These are phyloP conservation scores for Malassezia japonica DNA, from an alignment of 1,284 basidiomycete genomes.

Conservation along the genomic window DNA sequence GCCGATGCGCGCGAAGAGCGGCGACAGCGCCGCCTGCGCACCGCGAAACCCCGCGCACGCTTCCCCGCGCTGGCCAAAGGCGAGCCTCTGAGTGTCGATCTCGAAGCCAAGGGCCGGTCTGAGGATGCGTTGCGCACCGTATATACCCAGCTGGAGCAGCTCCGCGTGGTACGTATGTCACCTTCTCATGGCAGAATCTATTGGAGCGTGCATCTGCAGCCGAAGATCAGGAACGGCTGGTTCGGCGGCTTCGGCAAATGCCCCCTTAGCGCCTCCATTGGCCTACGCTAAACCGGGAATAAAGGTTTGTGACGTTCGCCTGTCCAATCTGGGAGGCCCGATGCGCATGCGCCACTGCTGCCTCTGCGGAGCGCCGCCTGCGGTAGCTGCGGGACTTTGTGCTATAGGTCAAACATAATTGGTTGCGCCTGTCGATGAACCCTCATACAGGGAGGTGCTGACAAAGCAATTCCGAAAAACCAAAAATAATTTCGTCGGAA, in stretches of 20 bases:
- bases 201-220: constrained; percentile 4
- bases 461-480: too few species aligned
- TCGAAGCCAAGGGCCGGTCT: constrained; percentile 4
- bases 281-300: background rate
- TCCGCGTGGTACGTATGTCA: constrained; percentile 1
- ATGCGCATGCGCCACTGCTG: too few species aligned
- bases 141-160: background rate
- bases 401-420: too few species aligned
- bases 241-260: constrained; percentile 4
- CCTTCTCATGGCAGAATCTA: background rate
- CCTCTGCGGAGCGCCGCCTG: too few species aligned
- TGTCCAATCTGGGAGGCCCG: too few species aligned
- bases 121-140: background rate
- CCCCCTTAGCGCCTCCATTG: background rate
- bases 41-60: background rate
- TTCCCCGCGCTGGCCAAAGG: constrained; percentile 7
- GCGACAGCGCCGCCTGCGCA: constrained; percentile 9
- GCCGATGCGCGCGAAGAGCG: constrained; percentile 12
- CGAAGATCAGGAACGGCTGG: constrained; percentile 6
- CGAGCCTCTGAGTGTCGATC: constrained; percentile 6
- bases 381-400: too few species aligned
- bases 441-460: too few species aligned
- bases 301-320: too few species aligned
- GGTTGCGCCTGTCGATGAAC: too few species aligned
- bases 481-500: background rate